A percentile compares a stretch with the other conserved stretches of the same genome.
phyloP scores from a whole-genome alignment of 768 basidiomycete genomes.

The Lactarius deliciosus region DNA sequence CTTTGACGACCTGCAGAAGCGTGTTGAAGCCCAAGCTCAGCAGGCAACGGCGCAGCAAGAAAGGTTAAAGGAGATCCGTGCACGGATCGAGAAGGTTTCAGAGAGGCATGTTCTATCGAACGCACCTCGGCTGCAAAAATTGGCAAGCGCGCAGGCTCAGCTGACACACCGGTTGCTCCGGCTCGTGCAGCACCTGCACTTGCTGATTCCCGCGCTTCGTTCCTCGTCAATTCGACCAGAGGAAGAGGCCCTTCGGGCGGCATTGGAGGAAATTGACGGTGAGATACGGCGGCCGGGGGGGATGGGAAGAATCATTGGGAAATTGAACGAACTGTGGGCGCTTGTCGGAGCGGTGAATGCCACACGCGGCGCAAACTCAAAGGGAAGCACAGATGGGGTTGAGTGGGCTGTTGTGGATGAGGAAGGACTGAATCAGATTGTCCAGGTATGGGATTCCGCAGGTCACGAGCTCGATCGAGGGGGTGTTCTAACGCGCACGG shows the following conservation, averaged over 20 bases:
- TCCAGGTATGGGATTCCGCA: constrained; percentile 51
- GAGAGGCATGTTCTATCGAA: constrained; percentile 67
- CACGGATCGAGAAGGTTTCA: constrained; percentile 57
- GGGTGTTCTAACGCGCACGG: neutral
- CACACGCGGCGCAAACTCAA: constrained; percentile 51
- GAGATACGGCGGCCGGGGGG: constrained; percentile 57
- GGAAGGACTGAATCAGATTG: constrained; percentile 73
- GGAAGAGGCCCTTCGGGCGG: constrained; percentile 71
- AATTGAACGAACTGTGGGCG: constrained; percentile 85
- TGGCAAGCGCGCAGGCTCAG: constrained; percentile 63
- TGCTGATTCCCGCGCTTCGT: constrained; percentile 74
- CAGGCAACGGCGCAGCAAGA: constrained; percentile 68
- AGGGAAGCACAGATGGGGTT: constrained; percentile 44
- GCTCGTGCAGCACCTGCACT: constrained; percentile 72
- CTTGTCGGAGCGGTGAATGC: constrained; percentile 70
- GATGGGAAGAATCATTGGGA: constrained; percentile 62
- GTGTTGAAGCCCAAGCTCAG: constrained; percentile 71
- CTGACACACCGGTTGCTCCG: constrained; percentile 66
- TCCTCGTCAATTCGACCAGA: constrained; percentile 74
- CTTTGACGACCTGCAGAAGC: constrained; percentile 76
- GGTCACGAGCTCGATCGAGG: constrained; percentile 11
- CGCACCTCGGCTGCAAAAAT: constrained; percentile 62
- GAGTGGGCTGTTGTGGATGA: constrained; percentile 89
- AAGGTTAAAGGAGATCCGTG: constrained; percentile 69
- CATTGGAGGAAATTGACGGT: constrained; percentile 71